Evolutionary conservation across 192 early-diverging fungal species (phyloP), one percentile per base, ranked within the genome.

Genomic region (Coemansia sp.): DNA sequence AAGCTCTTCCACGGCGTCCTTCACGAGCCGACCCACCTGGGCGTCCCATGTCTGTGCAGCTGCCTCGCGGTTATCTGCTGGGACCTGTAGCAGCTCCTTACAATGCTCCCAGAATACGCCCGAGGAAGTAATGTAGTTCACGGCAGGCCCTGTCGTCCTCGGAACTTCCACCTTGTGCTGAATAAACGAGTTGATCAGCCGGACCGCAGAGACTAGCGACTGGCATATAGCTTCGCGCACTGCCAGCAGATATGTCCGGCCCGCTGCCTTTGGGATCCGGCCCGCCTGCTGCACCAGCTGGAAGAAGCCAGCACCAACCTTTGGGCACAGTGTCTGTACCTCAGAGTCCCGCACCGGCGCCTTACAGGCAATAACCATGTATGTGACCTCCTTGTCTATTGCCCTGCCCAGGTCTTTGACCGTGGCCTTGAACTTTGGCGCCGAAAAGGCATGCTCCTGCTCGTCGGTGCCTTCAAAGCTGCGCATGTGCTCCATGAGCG

Each of bases 21-120:
- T 60, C n/a, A 73, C 54, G 30, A 73, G 32, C 8, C 41, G 38
- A 1, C 62, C 49, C 1, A 73, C 51, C 3, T 21, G 19, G 1
- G 12, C n/a, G 25, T 44, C 31, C 69, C 69, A 73, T 19, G 12
- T 20, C 27, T 32, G 9, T 4, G 46, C 44, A 0, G 57, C 69
- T 0, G 69, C 62, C 7, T 53, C 39, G 8, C 54, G 47, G 29
- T 73, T 73, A 32, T 73, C 62, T 0, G 35, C 60, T 0, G 69
- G 69, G 7, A 73, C 54, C 19, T 73, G 69, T 9, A 45, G 44
- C 40, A 73, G 45, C 12, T 45, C 48, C 36, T 65, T 65, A 40
- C 69, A 73, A 28, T 65, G 56, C 43, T 73, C 69, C 69, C 69
- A 73, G 38, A 65, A 65, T 14, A 73, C 52, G 7, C 69, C 69